Evolutionary conservation across 192 early-diverging fungal species (phyloP).

Genomic region (Podila epigama): DNA sequence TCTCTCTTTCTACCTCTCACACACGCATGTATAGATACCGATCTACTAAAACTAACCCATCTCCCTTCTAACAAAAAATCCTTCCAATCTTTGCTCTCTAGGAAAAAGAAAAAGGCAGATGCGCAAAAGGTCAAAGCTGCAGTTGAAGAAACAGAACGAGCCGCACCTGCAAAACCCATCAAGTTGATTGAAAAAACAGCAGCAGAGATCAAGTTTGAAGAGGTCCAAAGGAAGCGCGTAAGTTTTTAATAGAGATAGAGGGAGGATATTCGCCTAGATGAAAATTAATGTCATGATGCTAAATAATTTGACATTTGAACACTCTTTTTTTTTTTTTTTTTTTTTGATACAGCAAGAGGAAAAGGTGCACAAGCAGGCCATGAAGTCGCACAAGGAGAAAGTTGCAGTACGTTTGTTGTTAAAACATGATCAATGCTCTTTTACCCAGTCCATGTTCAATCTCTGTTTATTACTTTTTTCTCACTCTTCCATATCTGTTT

Average conservation of each 20-base stretch:
- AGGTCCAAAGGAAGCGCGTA: constrained; percentile 69
- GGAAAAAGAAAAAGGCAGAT: constrained; percentile 63
- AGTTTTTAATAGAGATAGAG: no score
- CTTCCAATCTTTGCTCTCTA: constrained; percentile 2
- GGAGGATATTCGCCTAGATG: no score
- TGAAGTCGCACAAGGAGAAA: constrained; percentile 78
- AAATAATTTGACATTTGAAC: not conserved
- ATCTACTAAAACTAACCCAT: no score
- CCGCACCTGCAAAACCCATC: constrained; percentile 26
- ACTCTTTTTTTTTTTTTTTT: not conserved
- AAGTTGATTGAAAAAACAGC: constrained; percentile 64
- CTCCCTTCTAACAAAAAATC: not conserved
- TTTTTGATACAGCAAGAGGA: constrained; percentile 64
- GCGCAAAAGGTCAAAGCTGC: constrained; percentile 40
- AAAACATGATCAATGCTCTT: not conserved
- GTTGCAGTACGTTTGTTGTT: constrained; percentile 63
- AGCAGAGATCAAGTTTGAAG: constrained; percentile 77
- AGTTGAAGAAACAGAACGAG: constrained; percentile 21
- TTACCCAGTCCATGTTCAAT: not conserved
- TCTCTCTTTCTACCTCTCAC: not conserved
- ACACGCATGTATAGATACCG: no score
- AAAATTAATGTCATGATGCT: not conserved
- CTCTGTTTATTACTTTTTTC: not conserved
- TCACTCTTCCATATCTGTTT: not conserved
- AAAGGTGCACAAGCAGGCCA: constrained; percentile 67